phyloP scores from a whole-genome alignment of 352 stramenopile genomes.

The Pythium myriotylum region DNA sequence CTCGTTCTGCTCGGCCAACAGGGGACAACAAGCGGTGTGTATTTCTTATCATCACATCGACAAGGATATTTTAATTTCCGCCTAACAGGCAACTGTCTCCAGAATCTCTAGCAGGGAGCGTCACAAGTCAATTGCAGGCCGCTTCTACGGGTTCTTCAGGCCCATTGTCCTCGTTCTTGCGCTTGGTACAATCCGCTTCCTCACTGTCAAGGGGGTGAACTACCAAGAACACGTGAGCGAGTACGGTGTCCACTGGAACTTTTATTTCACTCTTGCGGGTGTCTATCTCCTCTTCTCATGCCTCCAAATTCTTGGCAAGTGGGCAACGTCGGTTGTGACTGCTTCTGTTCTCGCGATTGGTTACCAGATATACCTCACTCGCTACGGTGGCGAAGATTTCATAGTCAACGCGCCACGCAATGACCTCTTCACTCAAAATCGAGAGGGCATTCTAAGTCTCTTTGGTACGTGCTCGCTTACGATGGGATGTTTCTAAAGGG shows the following conservation, averaged over 20 bases:
- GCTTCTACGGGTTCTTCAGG: slow-evolving; percentile 61
- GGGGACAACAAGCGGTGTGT: slow-evolving; percentile 25
- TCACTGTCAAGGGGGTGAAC: slow-evolving; percentile 84
- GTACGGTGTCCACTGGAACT: slow-evolving; percentile 99
- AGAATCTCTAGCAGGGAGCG: neutral
- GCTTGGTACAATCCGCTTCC: slow-evolving; percentile 68
- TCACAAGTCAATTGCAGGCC: slow-evolving; percentile 5
- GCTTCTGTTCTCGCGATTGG: slow-evolving; percentile 46
- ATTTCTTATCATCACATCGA: too few species aligned
- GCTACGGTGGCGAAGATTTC: slow-evolving; percentile 72
- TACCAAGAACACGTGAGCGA: slow-evolving; percentile 96
- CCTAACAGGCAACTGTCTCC: too few species aligned
- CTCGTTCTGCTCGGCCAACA: slow-evolving; percentile 47
- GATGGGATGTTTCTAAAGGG: too few species aligned
- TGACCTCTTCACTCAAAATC: slow-evolving; percentile 91
- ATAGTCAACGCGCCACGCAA: slow-evolving; percentile 71
- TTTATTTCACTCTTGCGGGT: slow-evolving; percentile 96
- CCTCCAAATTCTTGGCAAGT: slow-evolving; percentile 53
- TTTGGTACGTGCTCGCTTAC: slow-evolving; percentile 37
- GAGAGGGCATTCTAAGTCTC: slow-evolving; percentile 94
- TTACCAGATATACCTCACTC: slow-evolving; percentile 86
- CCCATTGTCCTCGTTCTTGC: slow-evolving; percentile 72
- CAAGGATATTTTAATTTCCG: neutral
- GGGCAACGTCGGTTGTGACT: slow-evolving; percentile 41
- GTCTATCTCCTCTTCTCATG: slow-evolving; percentile 76